Evolutionary conservation across 148 eudicot genomes (phyloP), one percentile per base, ranked within the genome.

Genomic region (Cornus suecica): DNA sequence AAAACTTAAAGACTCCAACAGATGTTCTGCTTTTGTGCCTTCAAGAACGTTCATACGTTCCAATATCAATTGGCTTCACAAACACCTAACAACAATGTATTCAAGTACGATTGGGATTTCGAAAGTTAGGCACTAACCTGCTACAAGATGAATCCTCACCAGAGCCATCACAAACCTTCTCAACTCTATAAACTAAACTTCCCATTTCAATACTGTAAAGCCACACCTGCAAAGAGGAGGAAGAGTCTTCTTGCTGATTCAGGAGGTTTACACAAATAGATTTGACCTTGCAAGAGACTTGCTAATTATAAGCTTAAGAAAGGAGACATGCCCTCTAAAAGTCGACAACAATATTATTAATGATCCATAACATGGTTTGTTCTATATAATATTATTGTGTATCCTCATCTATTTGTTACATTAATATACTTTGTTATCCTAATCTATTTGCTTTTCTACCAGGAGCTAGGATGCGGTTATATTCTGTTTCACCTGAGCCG

Each of bases 121-220:
- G 37, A 10, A 25, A 25, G 68, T 13, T 27, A 16, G 63, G 34
- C 11, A 41, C 54, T 83, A 80, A 89, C 98, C 99, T 88, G 90
- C 99, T 95, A 82, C 99, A 95, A 69, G 84, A 74, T 48, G 94
- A 91, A 88, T 95, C 97, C 83, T 95, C 98, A 42, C 99, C 98
- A 58, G 97, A 91, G 66, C 70, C 83, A 88, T 95, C 99, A 71
- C 99, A 95, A 42, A 88, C 82, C 87, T 88, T 87, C 83, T 95
- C 98, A 65, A 82, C 90, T 24, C 80, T 34, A 69, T 91, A 91
- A 68, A 82, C 16, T 29, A 93, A 87, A 79, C 86, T 88, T 76
- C 83, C 93, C 79, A 84, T 86, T 67, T 85, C 92, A 70, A 85
- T 32, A n/a, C 83, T 77, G 72, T 91, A 80, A 60, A 91, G 79